Evolutionary conservation across 2,329 filamentous ascomycete genomes (phyloP), one percentile per base, ranked within the genome.

Genomic region (Fusarium musae): DNA sequence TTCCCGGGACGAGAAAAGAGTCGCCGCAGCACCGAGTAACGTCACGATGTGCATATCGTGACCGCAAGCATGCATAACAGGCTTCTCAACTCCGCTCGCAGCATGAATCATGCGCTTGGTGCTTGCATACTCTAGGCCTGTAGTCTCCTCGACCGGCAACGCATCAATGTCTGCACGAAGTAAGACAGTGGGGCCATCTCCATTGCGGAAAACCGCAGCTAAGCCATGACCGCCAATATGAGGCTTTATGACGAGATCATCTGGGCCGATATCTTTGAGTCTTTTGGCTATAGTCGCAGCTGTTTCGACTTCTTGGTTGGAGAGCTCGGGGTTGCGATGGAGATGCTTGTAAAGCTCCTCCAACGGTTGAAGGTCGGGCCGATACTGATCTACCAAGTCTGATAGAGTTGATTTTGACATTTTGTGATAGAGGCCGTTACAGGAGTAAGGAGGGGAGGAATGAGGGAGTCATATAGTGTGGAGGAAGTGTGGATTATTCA

Each of bases 61-160:
- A 1, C 91, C 91, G 78, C 90, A 93, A 28, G 90, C 90, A 79
- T 93, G 91, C 90, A 93, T 92, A 0, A 91, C 87, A 0, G 88
- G 87, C 59, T 86, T 86, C 60, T 57, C 42, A 1, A 44, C 46
- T 13, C 68, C 72, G 4, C 52, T 70, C 0, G 57, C 42, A 15
- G 40, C 11, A 15, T 76, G 68, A 0, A 57, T 6, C 66, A 64
- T 67, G 0, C 52, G 52, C 0, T 61, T 64, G 0, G 56, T 69
- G 28, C 88, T 90, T 0, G 89, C 86, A 75, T 91, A 92, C 0
- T 81, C 75, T 0, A 92, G 79, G 0, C 84, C 85, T 0, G 89
- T 91, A 26, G 82, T 79, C 77, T 92, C 90, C 62, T 84, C 74
- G 1, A 92, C 82, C 0, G 90, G 90, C 0, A 92, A 80, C 0